These are phyloP conservation scores for Panaeolus papilionaceus DNA, from an alignment of 768 basidiomycete genomes.

Conservation along the genomic window DNA sequence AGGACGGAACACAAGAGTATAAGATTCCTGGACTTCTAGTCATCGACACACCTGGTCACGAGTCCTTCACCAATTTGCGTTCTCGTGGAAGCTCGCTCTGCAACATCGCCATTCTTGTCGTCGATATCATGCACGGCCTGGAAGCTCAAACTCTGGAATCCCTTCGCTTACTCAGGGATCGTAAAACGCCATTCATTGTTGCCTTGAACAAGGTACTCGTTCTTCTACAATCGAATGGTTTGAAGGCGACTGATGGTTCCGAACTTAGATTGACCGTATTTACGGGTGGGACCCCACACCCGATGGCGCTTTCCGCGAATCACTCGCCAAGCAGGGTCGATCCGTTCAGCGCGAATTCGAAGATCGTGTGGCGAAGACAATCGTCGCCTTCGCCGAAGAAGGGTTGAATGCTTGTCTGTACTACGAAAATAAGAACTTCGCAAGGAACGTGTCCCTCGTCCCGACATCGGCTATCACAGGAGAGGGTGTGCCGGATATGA, in stretches of 20 bases:
- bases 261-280: slow-evolving; percentile 89
- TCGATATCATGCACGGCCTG: slow-evolving; percentile 99
- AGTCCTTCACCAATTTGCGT: slow-evolving; percentile 97
- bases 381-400: slow-evolving; percentile 96
- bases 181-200: slow-evolving; percentile 98
- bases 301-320: slow-evolving; percentile 92
- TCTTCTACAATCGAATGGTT: neutral
- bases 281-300: slow-evolving; percentile 94
- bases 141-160: slow-evolving; percentile 99
- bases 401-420: slow-evolving; percentile 94
- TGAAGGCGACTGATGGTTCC: neutral
- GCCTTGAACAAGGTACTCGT: slow-evolving; percentile 88
- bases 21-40: slow-evolving; percentile 95
- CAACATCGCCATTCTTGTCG: slow-evolving; percentile 98
- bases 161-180: slow-evolving; percentile 86
- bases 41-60: slow-evolving; percentile 99
- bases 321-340: slow-evolving; percentile 79
- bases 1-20: slow-evolving; percentile 88
- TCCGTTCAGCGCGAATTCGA: slow-evolving; percentile 92
- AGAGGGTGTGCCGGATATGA: slow-evolving; percentile 99
- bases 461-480: slow-evolving; percentile 98
- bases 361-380: slow-evolving; percentile 83
- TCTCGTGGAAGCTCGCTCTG: slow-evolving; percentile 95
- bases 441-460: slow-evolving; percentile 92
- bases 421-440: slow-evolving; percentile 97